phyloP scores from a whole-genome alignment of 805 yeast genomes.

The Osmozyma mogii region DNA sequence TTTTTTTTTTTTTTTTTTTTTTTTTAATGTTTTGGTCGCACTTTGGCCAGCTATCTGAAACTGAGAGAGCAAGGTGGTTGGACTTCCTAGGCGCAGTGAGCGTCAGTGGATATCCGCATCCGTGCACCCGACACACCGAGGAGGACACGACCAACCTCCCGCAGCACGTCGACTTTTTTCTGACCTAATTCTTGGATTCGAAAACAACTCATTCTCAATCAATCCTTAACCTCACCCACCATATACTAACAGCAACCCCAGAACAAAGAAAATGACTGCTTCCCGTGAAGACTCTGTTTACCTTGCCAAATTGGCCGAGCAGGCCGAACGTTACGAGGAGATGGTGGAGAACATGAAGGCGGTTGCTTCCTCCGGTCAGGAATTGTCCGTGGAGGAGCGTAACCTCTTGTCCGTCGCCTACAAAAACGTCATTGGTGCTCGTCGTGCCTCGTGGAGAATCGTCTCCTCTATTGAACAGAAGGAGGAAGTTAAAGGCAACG shows the following conservation, averaged over 20 bases:
- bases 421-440: conserved; percentile 97
- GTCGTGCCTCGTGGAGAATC: conserved; percentile 99
- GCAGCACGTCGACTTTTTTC: no score
- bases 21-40: no score
- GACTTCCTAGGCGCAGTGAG: no score
- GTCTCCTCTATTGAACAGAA: conserved; percentile 97
- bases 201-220: no score
- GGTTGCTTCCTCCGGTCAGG: conserved; percentile 94
- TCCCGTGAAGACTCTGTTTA: conserved; percentile 97
- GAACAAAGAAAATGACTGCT: conserved; percentile 66
- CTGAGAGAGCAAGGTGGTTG: no score
- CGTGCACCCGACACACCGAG: no score
- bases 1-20: no score
- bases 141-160: no score
- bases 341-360: conserved; percentile 98
- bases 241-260: neutral
- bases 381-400: conserved; percentile 95
- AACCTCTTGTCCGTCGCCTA: conserved; percentile 95
- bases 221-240: no score
- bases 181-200: no score
- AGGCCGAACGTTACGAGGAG: conserved; percentile 99
- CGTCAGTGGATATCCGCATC: no score
- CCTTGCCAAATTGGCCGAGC: conserved; percentile 97
- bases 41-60: no score
- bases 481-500: conserved; percentile 95